Base-by-base conservation (phyloP, 352 stramenopile species). In the Phytophthora macrochlamydospora region DNA sequence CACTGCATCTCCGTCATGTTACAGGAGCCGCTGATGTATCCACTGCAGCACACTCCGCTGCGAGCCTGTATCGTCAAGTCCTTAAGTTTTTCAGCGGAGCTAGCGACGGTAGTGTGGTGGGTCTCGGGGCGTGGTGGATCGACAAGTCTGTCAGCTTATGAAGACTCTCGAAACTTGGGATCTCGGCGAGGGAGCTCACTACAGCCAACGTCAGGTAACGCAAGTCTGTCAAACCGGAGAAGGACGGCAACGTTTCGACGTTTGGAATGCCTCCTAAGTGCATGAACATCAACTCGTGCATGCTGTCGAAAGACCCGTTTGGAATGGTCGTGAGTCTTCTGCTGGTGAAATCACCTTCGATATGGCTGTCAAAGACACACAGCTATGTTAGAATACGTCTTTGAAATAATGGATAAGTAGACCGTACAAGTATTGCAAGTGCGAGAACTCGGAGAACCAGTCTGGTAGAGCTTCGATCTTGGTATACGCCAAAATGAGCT, bases 351-450 rank as follows among this genome's bases (percentile, higher is more conserved):
- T 75, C 61, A 2, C 60, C 57, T 35, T 78, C 71, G 4, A 75
- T 52, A n/a, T 78, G 66, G 2, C 59, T 69, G 24, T 31, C 30
- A 35, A 30, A 35, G 7, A 14, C 13, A 53, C 28, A 49, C 43
- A 7, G 3, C 24, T 49, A 30, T n/a, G 43, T 49, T 9, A 49
- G 14, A 28, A 24, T 49, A 29, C 3, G 43, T 2, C 11, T n/a
- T 18, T 52, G 33, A 52, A 52, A 13, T n/a, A 33, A 13, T 13
- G 24, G 45, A 35, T 35, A 52, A 33, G 29, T 8, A 29, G 11
- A n/a, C 62, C 64, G 52, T 71, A 81, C 71, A 85, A 55, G 43
- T 82, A 85, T 33, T 79, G 50, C 9, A 85, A 48, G 2, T 70
- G 24, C 1, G 66, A 69, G 24, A 82, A 71, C 32, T 82, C 74